A percentile compares a stretch with the other conserved stretches of the same genome.
phyloP scores from a whole-genome alignment of 2,329 filamentous ascomycete genomes.

The Calonectria pseudoreteaudii region DNA sequence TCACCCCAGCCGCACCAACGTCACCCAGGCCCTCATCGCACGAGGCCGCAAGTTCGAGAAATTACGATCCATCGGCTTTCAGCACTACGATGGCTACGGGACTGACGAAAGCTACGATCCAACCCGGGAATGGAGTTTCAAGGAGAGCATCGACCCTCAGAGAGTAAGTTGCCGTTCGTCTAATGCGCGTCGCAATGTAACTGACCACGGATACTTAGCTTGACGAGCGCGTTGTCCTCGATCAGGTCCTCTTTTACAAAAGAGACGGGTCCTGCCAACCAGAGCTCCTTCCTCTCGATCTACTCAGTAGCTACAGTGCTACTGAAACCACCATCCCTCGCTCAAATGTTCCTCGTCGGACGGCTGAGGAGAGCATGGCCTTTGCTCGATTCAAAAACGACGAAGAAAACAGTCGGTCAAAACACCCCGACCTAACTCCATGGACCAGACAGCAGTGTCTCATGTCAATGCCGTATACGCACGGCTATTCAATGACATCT shows the following conservation, averaged over 20 bases:
- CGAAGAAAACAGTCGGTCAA: background rate
- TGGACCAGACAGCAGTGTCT: slow-evolving; percentile 24
- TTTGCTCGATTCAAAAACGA: background rate
- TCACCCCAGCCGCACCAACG: background rate
- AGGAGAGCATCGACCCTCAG: background rate
- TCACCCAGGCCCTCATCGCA: background rate
- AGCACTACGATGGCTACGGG: background rate
- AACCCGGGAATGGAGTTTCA: background rate
- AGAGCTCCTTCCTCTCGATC: background rate
- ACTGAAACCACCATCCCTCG: background rate
- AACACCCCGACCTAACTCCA: background rate
- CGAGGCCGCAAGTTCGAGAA: slow-evolving; percentile 11
- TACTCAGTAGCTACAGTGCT: background rate
- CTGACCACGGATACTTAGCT: background rate
- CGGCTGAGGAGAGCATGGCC: background rate
- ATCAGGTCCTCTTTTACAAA: background rate
- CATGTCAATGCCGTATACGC: slow-evolving; percentile 7
- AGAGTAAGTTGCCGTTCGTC: background rate
- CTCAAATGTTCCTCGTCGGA: background rate
- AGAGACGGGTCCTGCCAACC: background rate
- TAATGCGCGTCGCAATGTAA: background rate
- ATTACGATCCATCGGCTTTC: background rate
- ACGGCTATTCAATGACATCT: slow-evolving; percentile 10
- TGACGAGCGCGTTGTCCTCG: background rate
- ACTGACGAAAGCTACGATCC: background rate